Evolutionary conservation across 2,329 filamentous ascomycete genomes (phyloP).

Genomic region (Aspergillus oerlinghausenensis): DNA sequence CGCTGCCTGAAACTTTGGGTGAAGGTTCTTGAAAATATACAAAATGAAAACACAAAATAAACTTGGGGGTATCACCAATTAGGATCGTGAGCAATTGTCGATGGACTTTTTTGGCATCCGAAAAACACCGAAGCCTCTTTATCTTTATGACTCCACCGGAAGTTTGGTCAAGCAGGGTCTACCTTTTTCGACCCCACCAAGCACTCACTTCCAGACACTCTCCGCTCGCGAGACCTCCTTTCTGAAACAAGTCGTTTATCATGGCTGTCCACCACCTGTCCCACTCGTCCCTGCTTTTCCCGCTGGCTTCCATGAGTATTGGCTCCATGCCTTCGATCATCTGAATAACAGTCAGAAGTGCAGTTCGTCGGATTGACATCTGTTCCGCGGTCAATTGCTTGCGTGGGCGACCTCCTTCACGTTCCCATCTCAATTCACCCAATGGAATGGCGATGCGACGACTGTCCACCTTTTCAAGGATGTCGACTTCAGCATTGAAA

Average conservation of each 20-base stretch:
- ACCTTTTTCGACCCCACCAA: slow-evolving; percentile 60
- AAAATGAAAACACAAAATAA: slow-evolving; percentile 14
- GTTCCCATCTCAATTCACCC: slow-evolving; percentile 81
- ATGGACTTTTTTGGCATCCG: slow-evolving; percentile 22
- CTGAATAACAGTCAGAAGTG: slow-evolving; percentile 75
- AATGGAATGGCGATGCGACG: slow-evolving; percentile 82
- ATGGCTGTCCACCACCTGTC: slow-evolving; percentile 82
- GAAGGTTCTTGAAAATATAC: slow-evolving; percentile 15
- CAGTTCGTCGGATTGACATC: slow-evolving; percentile 68
- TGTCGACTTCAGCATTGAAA: slow-evolving; percentile 74
- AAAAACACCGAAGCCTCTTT: slow-evolving; percentile 26
- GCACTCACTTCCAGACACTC: slow-evolving; percentile 72
- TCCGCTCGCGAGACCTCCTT: slow-evolving; percentile 72
- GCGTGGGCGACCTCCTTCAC: slow-evolving; percentile 48
- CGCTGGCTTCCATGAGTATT: slow-evolving; percentile 72
- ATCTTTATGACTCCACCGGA: slow-evolving; percentile 13
- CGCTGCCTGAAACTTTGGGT: slow-evolving; percentile 4
- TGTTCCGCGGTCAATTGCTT: slow-evolving; percentile 63
- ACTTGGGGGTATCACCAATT: slow-evolving; percentile 37
- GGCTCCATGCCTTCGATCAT: slow-evolving; percentile 83
- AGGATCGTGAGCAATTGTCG: slow-evolving; percentile 29
- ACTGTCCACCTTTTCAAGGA: slow-evolving; percentile 63
- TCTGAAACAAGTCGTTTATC: slow-evolving; percentile 76
- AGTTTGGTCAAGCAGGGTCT: slow-evolving; percentile 10
- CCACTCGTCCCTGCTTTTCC: slow-evolving; percentile 89